phyloP scores from a whole-genome alignment of 495 filamentous ascomycete species.

The Cercophora samala region DNA sequence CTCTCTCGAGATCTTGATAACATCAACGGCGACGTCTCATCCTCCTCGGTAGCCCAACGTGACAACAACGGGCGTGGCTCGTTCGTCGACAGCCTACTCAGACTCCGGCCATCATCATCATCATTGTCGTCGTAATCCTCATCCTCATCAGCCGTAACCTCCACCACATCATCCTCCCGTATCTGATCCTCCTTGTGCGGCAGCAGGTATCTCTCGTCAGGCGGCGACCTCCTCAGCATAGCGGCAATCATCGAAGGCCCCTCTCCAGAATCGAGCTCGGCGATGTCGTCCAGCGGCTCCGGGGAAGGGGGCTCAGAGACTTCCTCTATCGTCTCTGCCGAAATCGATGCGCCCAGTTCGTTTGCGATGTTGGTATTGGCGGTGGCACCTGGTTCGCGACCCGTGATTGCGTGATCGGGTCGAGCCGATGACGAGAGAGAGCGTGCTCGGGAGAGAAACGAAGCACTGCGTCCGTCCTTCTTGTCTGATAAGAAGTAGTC shows the following conservation, averaged over 20 bases:
- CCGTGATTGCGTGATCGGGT: conserved; percentile 22
- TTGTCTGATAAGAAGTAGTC: conserved; percentile 75
- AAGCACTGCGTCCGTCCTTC: conserved; percentile 37
- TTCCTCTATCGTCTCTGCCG: conserved; percentile 53
- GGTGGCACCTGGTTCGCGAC: background rate
- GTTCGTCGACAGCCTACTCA: conserved; percentile 6
- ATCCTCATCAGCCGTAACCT: conserved; percentile 10
- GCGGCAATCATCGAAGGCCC: conserved; percentile 60
- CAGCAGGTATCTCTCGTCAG: conserved; percentile 26
- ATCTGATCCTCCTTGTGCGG: conserved; percentile 16
- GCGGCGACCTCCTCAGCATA: conserved; percentile 58
- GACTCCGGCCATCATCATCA: conserved; percentile 12
- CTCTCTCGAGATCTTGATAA: conserved; percentile 27
- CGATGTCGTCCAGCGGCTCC: conserved; percentile 33
- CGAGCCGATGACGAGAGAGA: conserved; percentile 31
- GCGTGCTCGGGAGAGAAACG: conserved; percentile 40
- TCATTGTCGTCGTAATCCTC: conserved; percentile 18
- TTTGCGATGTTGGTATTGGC: conserved; percentile 12
- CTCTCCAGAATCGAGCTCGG: conserved; percentile 24
- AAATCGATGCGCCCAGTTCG: conserved; percentile 21
- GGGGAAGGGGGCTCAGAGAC: conserved; percentile 59
- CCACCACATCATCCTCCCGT: conserved; percentile 23
- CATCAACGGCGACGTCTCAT: conserved; percentile 40
- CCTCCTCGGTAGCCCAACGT: conserved; percentile 22
- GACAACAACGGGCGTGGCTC: conserved; percentile 11